Percentiles rank a stretch among this genome's conserved stretches.
Conservation (phyloP, 805 yeast species). For the Zygosaccharomyces gambellarensis region DNA sequence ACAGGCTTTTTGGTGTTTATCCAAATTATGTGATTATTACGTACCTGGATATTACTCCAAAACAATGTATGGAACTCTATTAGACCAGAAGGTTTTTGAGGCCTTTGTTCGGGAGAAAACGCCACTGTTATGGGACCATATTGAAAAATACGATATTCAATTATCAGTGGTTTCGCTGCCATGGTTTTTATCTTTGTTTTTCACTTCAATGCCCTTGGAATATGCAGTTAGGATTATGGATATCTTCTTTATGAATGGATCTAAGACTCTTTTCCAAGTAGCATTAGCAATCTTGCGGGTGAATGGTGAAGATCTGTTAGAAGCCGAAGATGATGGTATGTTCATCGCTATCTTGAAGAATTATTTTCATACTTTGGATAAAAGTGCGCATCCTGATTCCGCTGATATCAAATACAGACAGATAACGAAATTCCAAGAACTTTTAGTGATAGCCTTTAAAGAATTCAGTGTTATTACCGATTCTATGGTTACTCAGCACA, state of each 20-base stretch:
- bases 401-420: constrained; percentile 56
- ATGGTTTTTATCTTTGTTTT: constrained; percentile 88
- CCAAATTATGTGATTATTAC: constrained; percentile 71
- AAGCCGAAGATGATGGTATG: constrained; percentile 86
- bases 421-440: constrained; percentile 81
- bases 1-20: constrained; percentile 93
- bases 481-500: constrained; percentile 59
- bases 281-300: constrained; percentile 85
- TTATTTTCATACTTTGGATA: constrained; percentile 72
- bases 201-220: constrained; percentile 90
- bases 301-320: constrained; percentile 77
- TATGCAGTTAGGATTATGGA: constrained; percentile 91
- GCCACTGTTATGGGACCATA: constrained; percentile 85
- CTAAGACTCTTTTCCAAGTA: constrained; percentile 84
- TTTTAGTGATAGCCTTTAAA: constrained; percentile 85
- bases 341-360: constrained; percentile 81
- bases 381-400: constrained; percentile 71
- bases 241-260: constrained; percentile 84
- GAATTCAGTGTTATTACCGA: constrained; percentile 83
- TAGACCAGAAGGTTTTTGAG: constrained; percentile 93
- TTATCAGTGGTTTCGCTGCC: constrained; percentile 89
- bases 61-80: constrained; percentile 94
- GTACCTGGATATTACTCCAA: constrained; percentile 95
- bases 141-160: constrained; percentile 75
- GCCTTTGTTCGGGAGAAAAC: constrained; percentile 80